phyloP scores from a whole-genome alignment of 2,329 filamentous ascomycete genomes.

The Spiromastix sp. region DNA sequence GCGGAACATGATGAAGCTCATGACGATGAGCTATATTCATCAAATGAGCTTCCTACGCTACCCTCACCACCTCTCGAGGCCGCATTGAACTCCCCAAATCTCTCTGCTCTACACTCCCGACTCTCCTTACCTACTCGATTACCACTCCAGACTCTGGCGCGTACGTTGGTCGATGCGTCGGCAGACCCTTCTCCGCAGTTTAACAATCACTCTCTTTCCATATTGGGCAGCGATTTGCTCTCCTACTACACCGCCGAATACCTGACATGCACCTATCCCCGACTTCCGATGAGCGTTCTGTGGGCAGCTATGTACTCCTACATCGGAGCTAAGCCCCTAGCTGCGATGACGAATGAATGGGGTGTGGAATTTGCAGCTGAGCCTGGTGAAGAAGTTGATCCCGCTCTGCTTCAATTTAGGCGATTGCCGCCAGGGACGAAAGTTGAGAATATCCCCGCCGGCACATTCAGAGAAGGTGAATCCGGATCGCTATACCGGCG shows the following conservation, averaged over 20 bases:
- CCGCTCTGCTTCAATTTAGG: slow-evolving; percentile 75
- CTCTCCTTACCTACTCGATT: slow-evolving; percentile 71
- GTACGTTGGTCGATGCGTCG: slow-evolving; percentile 74
- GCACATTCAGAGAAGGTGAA: slow-evolving; percentile 36
- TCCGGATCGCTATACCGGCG: slow-evolving; percentile 52
- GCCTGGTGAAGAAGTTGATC: slow-evolving; percentile 84
- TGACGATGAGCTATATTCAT: slow-evolving; percentile 18
- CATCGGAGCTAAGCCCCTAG: slow-evolving; percentile 62
- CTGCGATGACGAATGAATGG: slow-evolving; percentile 71
- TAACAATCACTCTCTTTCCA: slow-evolving; percentile 79
- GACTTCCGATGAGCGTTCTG: slow-evolving; percentile 77
- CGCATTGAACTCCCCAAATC: slow-evolving; percentile 69
- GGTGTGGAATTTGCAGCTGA: slow-evolving; percentile 80
- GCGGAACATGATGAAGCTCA: slow-evolving; percentile 18
- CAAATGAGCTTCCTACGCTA: too few species aligned
- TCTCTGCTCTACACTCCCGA: slow-evolving; percentile 84
- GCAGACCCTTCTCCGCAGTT: slow-evolving; percentile 70
- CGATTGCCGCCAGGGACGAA: slow-evolving; percentile 34
- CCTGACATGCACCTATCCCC: slow-evolving; percentile 79
- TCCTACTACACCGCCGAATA: slow-evolving; percentile 84
- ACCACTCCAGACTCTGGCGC: slow-evolving; percentile 74
- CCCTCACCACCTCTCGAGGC: slow-evolving; percentile 62
- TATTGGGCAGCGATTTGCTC: slow-evolving; percentile 72
- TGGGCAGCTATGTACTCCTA: slow-evolving; percentile 81
- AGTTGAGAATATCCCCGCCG: slow-evolving; percentile 29